A percentile compares a stretch with the other conserved stretches of the same genome.
phyloP scores from a whole-genome alignment of 2,329 filamentous ascomycete species.

The Neonectria punicea region DNA sequence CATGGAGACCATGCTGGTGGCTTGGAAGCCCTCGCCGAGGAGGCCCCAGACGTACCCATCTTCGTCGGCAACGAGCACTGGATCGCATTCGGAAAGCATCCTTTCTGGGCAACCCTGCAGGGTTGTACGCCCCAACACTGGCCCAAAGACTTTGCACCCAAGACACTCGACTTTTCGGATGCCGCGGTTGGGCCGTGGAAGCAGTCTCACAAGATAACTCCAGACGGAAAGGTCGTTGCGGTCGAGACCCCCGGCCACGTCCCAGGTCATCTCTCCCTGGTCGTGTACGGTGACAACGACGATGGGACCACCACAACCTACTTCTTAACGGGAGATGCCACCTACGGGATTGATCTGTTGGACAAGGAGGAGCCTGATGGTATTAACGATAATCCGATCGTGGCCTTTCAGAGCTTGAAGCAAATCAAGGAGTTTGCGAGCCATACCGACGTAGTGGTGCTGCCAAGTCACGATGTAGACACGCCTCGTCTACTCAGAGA shows the following conservation, averaged over 20 bases:
- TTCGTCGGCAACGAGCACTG: slow-evolving; percentile 14
- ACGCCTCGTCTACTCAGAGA: slow-evolving; percentile 2
- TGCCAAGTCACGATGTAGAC: slow-evolving; percentile 12
- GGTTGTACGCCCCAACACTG: slow-evolving; percentile 12
- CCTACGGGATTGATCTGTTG: slow-evolving; percentile 8
- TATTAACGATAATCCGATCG: slow-evolving; percentile 10
- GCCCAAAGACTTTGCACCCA: slow-evolving; percentile 14
- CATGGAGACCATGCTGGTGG: slow-evolving; percentile 20
- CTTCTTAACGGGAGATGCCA: slow-evolving; percentile 12
- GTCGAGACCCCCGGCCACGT: slow-evolving; percentile 19
- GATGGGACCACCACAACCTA: slow-evolving; percentile 10
- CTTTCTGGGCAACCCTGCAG: not conserved
- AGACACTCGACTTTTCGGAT: slow-evolving; percentile 1
- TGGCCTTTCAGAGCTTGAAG: slow-evolving; percentile 10
- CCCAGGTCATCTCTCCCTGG: slow-evolving; percentile 8
- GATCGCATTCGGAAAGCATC: slow-evolving; percentile 6
- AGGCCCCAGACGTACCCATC: slow-evolving; percentile 10
- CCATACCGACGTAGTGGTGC: slow-evolving; percentile 7
- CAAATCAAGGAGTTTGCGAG: slow-evolving; percentile 17
- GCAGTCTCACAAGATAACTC: slow-evolving; percentile 2
- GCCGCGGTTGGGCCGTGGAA: slow-evolving; percentile 9
- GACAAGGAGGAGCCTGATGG: slow-evolving; percentile 20
- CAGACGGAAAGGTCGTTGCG: slow-evolving; percentile 10
- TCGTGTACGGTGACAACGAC: slow-evolving; percentile 6
- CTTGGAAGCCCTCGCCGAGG: not conserved